Evolutionary conservation across 768 basidiomycete genomes (phyloP), one percentile per base, ranked within the genome.

Genomic region (Lentinula raphanica): DNA sequence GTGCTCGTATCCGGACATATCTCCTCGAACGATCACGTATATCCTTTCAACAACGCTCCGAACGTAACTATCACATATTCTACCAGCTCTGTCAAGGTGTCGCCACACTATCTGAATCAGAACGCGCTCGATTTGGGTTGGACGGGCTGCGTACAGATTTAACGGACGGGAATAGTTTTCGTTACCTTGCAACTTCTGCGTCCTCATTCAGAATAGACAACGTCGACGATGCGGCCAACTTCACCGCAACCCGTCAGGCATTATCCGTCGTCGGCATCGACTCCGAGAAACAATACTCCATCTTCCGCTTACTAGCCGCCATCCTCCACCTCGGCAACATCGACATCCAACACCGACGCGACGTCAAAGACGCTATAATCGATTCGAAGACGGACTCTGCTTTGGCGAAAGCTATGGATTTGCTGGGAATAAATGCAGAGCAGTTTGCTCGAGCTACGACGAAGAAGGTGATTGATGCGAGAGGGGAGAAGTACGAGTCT

Each of bases 31-130:
- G 97, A 36, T 98, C 97, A 40, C 87, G 97, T 61, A 89, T 99
- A 61, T 94, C 98, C 59, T 98, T 96, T 72, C 97, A 99, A 71
- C 96, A 97, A 17, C 79, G 90, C 59, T 94, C 91, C 48, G 97
- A 99, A 72, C 87, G 97, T 59, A 99, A 99, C 74, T 99, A 98
- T 73, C 97, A 99, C 71, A 98, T 99, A 65, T 99, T 99, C 79
- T 98, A 99, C 74, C 97, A 99, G 69, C 79, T 99, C 17, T 94
- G 96, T 64, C 90, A 95, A 0, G 97, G 97, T 50, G 94, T 95
- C 2, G 76, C 90, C 19, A 95, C 25, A 13, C 32, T 35, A 15
- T 29, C 54, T 8, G 27, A 44, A 13, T 35, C 96, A 71, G 97
- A 99, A 68, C 86, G 93, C 40, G 95, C 95, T 72, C 91, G 94